Evolutionary conservation across 2,329 filamentous ascomycete genomes (phyloP), one percentile per base, ranked within the genome.

Genomic region (Coniochaeta sp.): DNA sequence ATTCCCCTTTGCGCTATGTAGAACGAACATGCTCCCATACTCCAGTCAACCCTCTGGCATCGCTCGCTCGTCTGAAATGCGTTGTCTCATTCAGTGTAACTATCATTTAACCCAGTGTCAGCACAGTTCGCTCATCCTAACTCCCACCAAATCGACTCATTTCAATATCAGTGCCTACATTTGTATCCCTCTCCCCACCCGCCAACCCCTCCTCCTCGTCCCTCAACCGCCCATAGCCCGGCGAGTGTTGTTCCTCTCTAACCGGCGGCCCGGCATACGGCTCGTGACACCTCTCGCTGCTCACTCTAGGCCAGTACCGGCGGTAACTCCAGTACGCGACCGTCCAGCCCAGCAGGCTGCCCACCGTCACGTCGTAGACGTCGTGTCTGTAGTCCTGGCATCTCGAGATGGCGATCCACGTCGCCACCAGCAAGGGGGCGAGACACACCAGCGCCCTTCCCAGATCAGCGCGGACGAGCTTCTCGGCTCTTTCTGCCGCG

Each of bases 301-400:
- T 70, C 52, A 86, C 64, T 27, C 68, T 65, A 6, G 82, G 83
- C 74, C 80, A 86, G 62, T 85, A 83, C 57, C 82, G 68, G 55
- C 82, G 70, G 61, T 87, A 87, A 56, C 79, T 85, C 74, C 82
- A 86, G 61, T 82, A 82, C 3, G 82, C 78, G 27, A 86, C 68
- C 4, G 69, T 65, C 63, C 78, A 78, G 3, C 85, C 85, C 13
- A 88, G 68, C 24, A 78, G 63, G 0, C 79, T 78, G 0, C 85
- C 85, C 6, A 78, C 74, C 49, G 75, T 78, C 12, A 88, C 83
- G 60, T 88, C 85, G 56, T 84, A 86, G 2, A 86, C 83, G 56
- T 88, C 84, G 58, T 89, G 85, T 48, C 85, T 71, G 61, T 88
- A 87, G 64, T 87, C 84, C 65, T 87, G 78, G 57, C 82, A 85